Percentiles rank a stretch among this genome's conserved stretches.
Conservation (phyloP, 2,329 filamentous ascomycete genomes). For the Paraphoma chrysanthemicola region DNA sequence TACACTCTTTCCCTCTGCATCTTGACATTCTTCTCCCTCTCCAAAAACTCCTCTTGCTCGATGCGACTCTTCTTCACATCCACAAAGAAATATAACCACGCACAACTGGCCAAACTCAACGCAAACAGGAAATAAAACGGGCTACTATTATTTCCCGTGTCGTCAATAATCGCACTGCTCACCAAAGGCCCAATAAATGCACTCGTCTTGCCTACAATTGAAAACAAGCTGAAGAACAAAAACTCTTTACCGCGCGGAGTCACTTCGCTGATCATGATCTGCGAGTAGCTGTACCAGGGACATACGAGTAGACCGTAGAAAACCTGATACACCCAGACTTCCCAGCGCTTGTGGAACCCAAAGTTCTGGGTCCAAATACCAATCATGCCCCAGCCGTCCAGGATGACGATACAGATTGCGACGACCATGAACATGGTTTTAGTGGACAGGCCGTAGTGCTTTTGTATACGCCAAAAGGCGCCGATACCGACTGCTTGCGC, state of each 20-base stretch:
- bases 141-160: constrained; percentile 63
- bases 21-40: constrained; percentile 25
- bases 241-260: constrained; percentile 73
- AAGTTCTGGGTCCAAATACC: constrained; percentile 63
- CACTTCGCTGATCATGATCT: constrained; percentile 75
- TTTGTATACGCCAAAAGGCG: constrained; percentile 67
- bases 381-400: constrained; percentile 67
- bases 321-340: constrained; percentile 57
- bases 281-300: constrained; percentile 74
- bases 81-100: constrained; percentile 31
- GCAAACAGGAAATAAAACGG: constrained; percentile 69
- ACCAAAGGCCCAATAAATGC: constrained; percentile 73
- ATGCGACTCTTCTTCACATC: constrained; percentile 31
- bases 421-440: constrained; percentile 74
- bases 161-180: constrained; percentile 73
- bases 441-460: constrained; percentile 64
- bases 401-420: constrained; percentile 66
- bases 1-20: background rate
- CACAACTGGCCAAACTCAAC: constrained; percentile 29
- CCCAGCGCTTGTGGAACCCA: constrained; percentile 62
- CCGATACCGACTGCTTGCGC: constrained; percentile 70
- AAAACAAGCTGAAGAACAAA: constrained; percentile 73
- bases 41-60: constrained; percentile 31
- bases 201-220: constrained; percentile 72
- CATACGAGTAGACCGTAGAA: constrained; percentile 73